phyloP scores from a whole-genome alignment of 1,139 yeast species.

The Yamadazyma blattariae region DNA sequence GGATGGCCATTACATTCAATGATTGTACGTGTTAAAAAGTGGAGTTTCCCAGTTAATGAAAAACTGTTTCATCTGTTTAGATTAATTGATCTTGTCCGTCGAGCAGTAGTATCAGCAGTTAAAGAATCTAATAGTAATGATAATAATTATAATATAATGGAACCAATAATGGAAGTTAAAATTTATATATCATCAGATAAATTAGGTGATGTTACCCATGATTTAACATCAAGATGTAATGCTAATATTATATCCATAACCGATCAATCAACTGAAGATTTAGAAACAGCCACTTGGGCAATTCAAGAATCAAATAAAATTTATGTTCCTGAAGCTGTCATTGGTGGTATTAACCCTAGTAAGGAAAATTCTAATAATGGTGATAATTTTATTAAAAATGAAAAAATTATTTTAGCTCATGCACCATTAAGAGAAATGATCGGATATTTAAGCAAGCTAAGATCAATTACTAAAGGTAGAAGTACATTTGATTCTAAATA shows the following conservation, averaged over 20 bases:
- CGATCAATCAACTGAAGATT: conserved; percentile 48
- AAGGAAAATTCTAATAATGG: too few species aligned
- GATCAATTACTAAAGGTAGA: conserved; percentile 88
- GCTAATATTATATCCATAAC: conserved; percentile 68
- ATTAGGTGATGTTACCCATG: conserved; percentile 83
- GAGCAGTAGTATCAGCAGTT: conserved; percentile 27
- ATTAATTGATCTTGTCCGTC: conserved; percentile 32
- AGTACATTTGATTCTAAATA: conserved; percentile 82
- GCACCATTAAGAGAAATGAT: conserved; percentile 90
- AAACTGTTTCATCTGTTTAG: conserved; percentile 23
- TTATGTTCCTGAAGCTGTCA: conserved; percentile 43
- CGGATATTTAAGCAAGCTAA: conserved; percentile 73
- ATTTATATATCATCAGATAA: conserved; percentile 68
- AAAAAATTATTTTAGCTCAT: conserved; percentile 64
- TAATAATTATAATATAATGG: conserved; percentile 50
- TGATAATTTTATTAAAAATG: conserved; percentile 25
- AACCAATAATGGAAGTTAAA: conserved; percentile 83
- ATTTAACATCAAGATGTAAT: conserved; percentile 61
- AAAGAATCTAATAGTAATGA: conserved; percentile 6
- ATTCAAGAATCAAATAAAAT: conserved; percentile 48
- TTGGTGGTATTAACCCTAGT: not conserved
- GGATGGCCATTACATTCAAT: conserved; percentile 67
- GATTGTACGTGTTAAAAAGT: conserved; percentile 46
- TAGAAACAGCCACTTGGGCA: conserved; percentile 42
- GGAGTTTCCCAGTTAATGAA: conserved; percentile 58